Base-by-base conservation (phyloP, 768 basidiomycete species). In the Dioszegia crocea region DNA sequence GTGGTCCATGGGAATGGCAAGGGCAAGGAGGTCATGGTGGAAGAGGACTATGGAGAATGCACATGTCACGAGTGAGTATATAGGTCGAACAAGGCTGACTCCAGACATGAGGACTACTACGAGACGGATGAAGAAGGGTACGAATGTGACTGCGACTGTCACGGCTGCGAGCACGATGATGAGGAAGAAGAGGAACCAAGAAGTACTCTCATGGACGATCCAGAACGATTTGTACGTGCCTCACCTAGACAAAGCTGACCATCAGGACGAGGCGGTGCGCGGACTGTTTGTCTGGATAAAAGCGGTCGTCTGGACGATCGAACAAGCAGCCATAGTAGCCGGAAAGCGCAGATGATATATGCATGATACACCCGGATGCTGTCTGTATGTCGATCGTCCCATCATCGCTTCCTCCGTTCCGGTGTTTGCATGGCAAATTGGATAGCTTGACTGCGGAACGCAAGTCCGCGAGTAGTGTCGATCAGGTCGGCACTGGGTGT, bases 401-500 rank as follows among this genome's bases (percentile, higher is more conserved):
- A 27, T 54, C 60, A 27, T 36, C 43, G 31, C 47, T 24, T 48
- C 67, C 67, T 21, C 62, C 67, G 26, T 19, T 53, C 51, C 39
- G 51, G 51, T 19, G 51, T 70, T 23, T 75, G 71, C 79, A 87
- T 85, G 11, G 91, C 89, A 16, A 88, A 87, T 1, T 90, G 88
- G 51, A 96, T 78, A 1, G 89, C 91, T 72, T 92, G 91, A 0
- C 91, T 91, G 56, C 93, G 86, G 78, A 96, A 84, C 0, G 91
- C 85, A 58, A 97, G 81, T 41, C 92, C 91, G 44, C 91, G 86
- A 1, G 92, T 96, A 76, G 92, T 94, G 77, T 97, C 93, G 66
- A 96, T 96, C 66, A 97, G 86, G 4, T 88, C 83, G 73, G 94
- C 93, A 78, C 94, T 94, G 19, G 93, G 86, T 1, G 93, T 91